Evolutionary conservation across 176 grass and related monocot species (phyloP).

Genomic region (Avena atlantica): DNA sequence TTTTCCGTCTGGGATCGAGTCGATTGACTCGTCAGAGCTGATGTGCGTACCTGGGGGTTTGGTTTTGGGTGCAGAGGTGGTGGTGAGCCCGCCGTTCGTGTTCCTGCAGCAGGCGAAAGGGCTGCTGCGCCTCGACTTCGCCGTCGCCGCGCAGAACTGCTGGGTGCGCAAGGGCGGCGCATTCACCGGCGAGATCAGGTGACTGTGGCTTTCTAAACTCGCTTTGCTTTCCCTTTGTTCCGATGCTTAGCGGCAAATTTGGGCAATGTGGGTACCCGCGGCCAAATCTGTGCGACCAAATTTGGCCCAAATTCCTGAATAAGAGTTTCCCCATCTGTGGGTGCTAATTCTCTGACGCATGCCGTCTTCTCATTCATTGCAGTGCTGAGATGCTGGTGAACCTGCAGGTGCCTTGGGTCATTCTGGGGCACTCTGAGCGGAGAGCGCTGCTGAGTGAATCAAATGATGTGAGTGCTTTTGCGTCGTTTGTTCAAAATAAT

Average conservation of each 20-base stretch:
- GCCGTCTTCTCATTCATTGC: slow-evolving; percentile 31
- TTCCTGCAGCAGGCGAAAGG: slow-evolving; percentile 77
- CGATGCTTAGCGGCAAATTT: not conserved
- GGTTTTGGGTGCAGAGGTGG: slow-evolving; percentile 66
- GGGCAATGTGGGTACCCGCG: not conserved
- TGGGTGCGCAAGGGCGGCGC: slow-evolving; percentile 91
- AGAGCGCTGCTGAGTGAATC: slow-evolving; percentile 79
- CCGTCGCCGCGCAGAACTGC: slow-evolving; percentile 81
- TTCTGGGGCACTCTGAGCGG: slow-evolving; percentile 87
- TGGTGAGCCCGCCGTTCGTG: slow-evolving; percentile 89
- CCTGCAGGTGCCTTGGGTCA: slow-evolving; percentile 82
- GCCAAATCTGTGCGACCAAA: not conserved
- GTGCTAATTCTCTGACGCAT: slow-evolving; percentile 10
- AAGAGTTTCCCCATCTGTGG: not conserved
- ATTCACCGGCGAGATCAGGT: slow-evolving; percentile 94
- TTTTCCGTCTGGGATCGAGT: not conserved
- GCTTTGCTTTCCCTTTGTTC: not conserved
- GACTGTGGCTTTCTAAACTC: no score
- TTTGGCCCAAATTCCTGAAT: not conserved
- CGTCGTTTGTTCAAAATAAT: not conserved
- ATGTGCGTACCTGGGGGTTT: not conserved
- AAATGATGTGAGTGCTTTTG: slow-evolving; percentile 55
- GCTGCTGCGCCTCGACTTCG: slow-evolving; percentile 74
- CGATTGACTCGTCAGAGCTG: slow-evolving; percentile 31
- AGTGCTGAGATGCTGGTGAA: slow-evolving; percentile 82